Evolutionary conservation across 441 rosid genomes (phyloP).

Genomic region (Geranium incanum): DNA sequence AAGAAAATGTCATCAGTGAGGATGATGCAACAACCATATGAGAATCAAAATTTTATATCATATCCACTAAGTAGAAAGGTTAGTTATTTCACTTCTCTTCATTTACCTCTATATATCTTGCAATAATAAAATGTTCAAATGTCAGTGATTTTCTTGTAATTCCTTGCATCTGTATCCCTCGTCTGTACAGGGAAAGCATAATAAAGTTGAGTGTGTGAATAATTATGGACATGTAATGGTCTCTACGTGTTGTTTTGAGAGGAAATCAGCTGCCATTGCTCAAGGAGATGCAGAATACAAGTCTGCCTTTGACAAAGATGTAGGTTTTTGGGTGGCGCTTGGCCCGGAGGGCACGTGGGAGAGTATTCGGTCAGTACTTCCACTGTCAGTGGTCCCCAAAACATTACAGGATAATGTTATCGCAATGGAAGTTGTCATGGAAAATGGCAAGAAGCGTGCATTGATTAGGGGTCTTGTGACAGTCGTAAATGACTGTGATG

Average conservation of each 20-base stretch:
- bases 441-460: constrained; percentile 91
- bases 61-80: constrained; percentile 73
- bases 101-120: not conserved
- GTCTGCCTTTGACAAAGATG: constrained; percentile 44
- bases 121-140: not conserved
- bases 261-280: constrained; percentile 45
- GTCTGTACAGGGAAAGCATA: constrained; percentile 38
- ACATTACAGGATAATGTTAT: constrained; percentile 50
- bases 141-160: not conserved
- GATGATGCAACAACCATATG: constrained; percentile 56
- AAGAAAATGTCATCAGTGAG: constrained; percentile 77
- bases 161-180: constrained; percentile 8
- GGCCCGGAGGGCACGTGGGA: constrained; percentile 62
- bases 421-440: constrained; percentile 84
- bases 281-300: constrained; percentile 44
- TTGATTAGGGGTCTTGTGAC: constrained; percentile 85
- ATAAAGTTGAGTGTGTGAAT: constrained; percentile 40
- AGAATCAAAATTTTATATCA: constrained; percentile 42
- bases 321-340: constrained; percentile 87
- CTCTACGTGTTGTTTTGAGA: constrained; percentile 76
- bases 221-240: constrained; percentile 63
- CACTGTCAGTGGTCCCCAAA: constrained; percentile 73
- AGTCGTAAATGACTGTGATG: constrained; percentile 76
- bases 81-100: constrained; percentile 19
- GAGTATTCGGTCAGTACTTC: constrained; percentile 81